phyloP scores from a whole-genome alignment of 371 early-diverging fungal genomes.

The Mucor mucedo region DNA sequence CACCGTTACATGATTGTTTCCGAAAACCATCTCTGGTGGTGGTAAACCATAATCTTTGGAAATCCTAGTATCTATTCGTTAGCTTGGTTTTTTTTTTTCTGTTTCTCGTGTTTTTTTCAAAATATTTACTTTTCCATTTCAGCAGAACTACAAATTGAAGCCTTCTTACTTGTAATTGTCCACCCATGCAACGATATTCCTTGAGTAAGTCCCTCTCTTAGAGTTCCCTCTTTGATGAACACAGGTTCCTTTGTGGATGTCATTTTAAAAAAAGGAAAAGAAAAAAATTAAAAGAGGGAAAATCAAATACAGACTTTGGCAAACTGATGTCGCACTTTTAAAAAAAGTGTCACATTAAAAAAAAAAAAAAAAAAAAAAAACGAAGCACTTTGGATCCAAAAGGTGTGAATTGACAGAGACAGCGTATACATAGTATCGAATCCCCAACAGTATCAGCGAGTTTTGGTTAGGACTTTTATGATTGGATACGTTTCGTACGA shows the following conservation, averaged over 20 bases:
- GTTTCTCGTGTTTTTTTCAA: neutral
- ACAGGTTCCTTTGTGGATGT: constrained; percentile 12
- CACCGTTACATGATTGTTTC: constrained; percentile 72
- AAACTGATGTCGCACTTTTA: too few relatives aligned
- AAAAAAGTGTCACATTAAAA: too few relatives aligned
- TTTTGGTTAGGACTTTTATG: too few relatives aligned
- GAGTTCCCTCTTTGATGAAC: constrained; percentile 42
- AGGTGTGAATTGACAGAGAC: too few relatives aligned
- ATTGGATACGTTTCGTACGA: too few relatives aligned
- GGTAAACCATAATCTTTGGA: constrained; percentile 73
- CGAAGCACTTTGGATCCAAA: too few relatives aligned
- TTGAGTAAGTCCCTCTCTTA: constrained; percentile 38
- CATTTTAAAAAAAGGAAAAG: neutral
- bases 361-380: too few relatives aligned
- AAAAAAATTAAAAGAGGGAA: neutral
- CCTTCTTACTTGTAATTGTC: constrained; percentile 69
- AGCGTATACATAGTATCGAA: too few relatives aligned
- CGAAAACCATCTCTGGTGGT: constrained; percentile 96
- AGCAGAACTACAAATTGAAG: constrained; percentile 71
- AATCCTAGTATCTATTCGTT: constrained; percentile 34
- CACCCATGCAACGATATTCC: constrained; percentile 68
- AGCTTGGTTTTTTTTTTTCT: neutral
- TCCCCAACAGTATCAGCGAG: too few relatives aligned
- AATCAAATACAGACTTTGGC: neutral
- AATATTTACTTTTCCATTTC: constrained; percentile 71